Conservation (phyloP, 768 basidiomycete species). For the Boletus barrowsii region DNA sequence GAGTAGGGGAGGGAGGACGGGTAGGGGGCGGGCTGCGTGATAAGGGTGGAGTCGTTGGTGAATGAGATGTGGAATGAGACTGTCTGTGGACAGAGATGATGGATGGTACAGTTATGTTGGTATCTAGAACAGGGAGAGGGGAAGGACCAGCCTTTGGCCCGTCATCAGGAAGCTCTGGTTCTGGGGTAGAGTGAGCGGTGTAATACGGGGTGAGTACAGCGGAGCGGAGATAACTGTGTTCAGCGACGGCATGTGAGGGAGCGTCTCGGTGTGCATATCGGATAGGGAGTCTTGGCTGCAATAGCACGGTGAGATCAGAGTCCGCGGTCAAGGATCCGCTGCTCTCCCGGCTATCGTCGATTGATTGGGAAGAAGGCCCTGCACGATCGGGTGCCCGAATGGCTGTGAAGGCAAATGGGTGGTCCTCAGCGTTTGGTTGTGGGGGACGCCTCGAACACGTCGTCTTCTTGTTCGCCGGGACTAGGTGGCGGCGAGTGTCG, state of each 20-base stretch:
- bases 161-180: constrained; percentile 19
- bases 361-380: constrained; percentile 1
- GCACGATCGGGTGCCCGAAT: background rate
- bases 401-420: constrained; percentile 11
- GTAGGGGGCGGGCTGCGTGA: constrained; percentile 10
- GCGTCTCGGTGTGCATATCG: constrained; percentile 13
- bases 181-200: constrained; percentile 32
- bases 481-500: constrained; percentile 9
- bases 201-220: constrained; percentile 31
- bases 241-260: constrained; percentile 6
- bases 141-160: constrained; percentile 26
- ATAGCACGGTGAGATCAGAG: constrained; percentile 23
- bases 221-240: constrained; percentile 20
- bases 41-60: constrained; percentile 23
- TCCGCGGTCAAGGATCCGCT: constrained; percentile 15
- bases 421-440: background rate
- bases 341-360: background rate
- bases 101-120: constrained; percentile 11
- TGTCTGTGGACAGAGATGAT: constrained; percentile 9
- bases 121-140: constrained; percentile 23
- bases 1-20: constrained; percentile 44
- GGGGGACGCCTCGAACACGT: constrained; percentile 10
- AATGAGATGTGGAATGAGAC: constrained; percentile 28
- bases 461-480: constrained; percentile 11
- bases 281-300: constrained; percentile 6